Conservation (phyloP, 2,329 filamentous ascomycete genomes). For the Endocalyx cinctus region DNA sequence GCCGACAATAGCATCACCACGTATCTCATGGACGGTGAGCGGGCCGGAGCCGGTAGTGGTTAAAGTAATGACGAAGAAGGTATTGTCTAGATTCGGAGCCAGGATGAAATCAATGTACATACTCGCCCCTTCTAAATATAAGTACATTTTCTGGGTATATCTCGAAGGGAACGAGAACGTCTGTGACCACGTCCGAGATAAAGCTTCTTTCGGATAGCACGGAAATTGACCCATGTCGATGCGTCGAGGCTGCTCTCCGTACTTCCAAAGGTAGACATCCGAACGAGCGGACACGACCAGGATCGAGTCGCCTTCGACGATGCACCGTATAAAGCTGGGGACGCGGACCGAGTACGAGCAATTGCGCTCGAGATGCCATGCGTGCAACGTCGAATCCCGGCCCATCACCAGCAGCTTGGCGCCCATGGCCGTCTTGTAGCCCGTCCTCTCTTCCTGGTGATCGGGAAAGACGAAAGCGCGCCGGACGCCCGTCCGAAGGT, state of each 20-base stretch:
- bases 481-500: slow-evolving; percentile 22
- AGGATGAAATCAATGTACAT: slow-evolving; percentile 26
- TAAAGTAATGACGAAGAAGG: slow-evolving; percentile 24
- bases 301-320: slow-evolving; percentile 21
- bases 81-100: slow-evolving; percentile 14
- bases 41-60: slow-evolving; percentile 8
- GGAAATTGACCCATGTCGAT: slow-evolving; percentile 9
- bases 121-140: slow-evolving; percentile 12
- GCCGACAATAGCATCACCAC: slow-evolving; percentile 12
- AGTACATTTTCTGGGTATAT: no score
- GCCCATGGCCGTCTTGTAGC: slow-evolving; percentile 26
- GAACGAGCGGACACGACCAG: slow-evolving; percentile 20
- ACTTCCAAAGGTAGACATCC: slow-evolving; percentile 22
- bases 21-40: slow-evolving; percentile 22
- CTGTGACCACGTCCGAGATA: slow-evolving; percentile 15
- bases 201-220: slow-evolving; percentile 13
- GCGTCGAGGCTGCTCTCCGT: slow-evolving; percentile 13
- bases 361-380: slow-evolving; percentile 25
- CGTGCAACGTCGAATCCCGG: slow-evolving; percentile 19
- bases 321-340: slow-evolving; percentile 20
- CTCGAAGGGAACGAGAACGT: no score
- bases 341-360: slow-evolving; percentile 16
- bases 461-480: slow-evolving; percentile 23
- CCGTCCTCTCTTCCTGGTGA: slow-evolving; percentile 12
- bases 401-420: slow-evolving; percentile 24